Evolutionary conservation across 1,139 yeast genomes (phyloP).

Genomic region (Arxiozyma telluris): DNA sequence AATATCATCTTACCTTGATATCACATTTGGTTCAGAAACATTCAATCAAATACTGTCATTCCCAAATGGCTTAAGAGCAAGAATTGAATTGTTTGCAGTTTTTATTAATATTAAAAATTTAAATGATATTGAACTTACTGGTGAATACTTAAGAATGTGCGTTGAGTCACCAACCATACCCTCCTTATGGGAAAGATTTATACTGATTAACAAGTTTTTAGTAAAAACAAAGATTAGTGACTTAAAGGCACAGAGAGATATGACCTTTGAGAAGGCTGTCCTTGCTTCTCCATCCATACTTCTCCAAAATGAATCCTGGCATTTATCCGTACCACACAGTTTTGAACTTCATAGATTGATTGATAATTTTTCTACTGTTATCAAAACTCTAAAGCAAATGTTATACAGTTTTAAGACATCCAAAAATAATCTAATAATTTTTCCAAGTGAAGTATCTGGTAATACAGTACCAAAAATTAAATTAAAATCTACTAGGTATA

Average conservation of each 20-base stretch:
- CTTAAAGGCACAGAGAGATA: slow-evolving; percentile 25
- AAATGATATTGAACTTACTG: slow-evolving; percentile 15
- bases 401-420: slow-evolving; percentile 39
- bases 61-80: slow-evolving; percentile 43
- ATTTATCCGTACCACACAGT: slow-evolving; percentile 37
- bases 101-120: slow-evolving; percentile 19
- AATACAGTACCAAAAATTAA: slow-evolving; percentile 42
- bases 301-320: slow-evolving; percentile 31
- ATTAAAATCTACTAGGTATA: slow-evolving; percentile 38
- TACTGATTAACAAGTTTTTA: slow-evolving; percentile 35
- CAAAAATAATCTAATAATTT: slow-evolving; percentile 31
- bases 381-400: slow-evolving; percentile 50
- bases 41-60: slow-evolving; percentile 30
- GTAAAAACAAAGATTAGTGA: slow-evolving; percentile 18
- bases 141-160: slow-evolving; percentile 40
- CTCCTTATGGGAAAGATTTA: slow-evolving; percentile 44
- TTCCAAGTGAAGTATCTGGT: slow-evolving; percentile 33
- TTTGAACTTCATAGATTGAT: slow-evolving; percentile 53
- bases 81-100: slow-evolving; percentile 36
- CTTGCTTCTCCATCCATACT: slow-evolving; percentile 38
- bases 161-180: slow-evolving; percentile 46
- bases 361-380: slow-evolving; percentile 49
- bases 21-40: slow-evolving; percentile 21
- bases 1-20: slow-evolving; percentile 16
- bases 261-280: slow-evolving; percentile 32